Base-by-base conservation (phyloP, 2,329 filamentous ascomycete genomes). In the Balansia obtecta region DNA sequence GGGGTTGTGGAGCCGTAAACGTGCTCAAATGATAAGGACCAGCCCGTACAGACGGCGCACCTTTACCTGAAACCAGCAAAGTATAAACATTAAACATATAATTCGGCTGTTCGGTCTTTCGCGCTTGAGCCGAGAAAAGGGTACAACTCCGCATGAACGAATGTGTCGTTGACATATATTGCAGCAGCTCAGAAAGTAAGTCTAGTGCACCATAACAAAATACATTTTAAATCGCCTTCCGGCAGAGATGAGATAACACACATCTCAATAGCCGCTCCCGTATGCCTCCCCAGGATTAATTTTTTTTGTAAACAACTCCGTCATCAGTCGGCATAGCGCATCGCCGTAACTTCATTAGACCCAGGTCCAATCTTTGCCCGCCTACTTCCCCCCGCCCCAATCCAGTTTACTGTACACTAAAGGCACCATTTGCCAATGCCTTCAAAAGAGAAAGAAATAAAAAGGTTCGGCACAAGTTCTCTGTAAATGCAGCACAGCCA, bases 231-330 rank as follows among this genome's bases (percentile, higher is more conserved):
- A 48, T 56, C 51, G 48, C 55, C 53, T 54, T 56, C 20, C 53
- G 50, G 53, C 42, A 45, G 62, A 64, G 60, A 58, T 62, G 60
- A 64, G 58, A 61, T 59, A 55, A 54, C 50, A 58, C 52, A 48
- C 11, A 37, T 46, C 18, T 40, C 10, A 32, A 32, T 41, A 49
- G 32, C 53, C 57, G 60, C 58, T 60, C 58, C 54, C 53, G 50
- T 50, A 54, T 56, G 49, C 50, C 53, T 12, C 51, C 50, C 52
- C 49, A 52, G 51, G 52, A 55, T 56, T 60, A 57, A 45, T 46
- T 34, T 18, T 20, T 20, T 30, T 41, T 30, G n/a, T n/a, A n/a
- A n/a, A 40, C 41, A 42, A n/a, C 20, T 42, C 34, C 27, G 27
- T 52, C 37, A 46, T 34, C 30, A 43, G 41, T 8, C 43, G n/a